Percentiles rank a stretch among this genome's conserved stretches.
phyloP scores from a whole-genome alignment of 164 flowering plant species.

The Sedum album region DNA sequence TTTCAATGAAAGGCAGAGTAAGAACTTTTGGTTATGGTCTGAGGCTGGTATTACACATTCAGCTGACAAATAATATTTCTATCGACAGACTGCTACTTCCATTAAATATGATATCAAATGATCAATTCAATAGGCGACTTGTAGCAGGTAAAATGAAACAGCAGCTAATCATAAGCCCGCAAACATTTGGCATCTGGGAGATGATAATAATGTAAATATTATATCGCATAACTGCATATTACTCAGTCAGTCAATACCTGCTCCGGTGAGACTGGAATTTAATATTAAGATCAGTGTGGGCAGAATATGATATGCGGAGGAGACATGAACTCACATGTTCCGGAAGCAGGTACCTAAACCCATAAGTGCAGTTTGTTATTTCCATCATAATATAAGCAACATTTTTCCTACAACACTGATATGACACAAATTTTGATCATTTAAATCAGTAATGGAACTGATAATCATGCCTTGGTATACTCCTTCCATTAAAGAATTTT shows the following conservation, averaged over 20 bases:
- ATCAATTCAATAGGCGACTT: not conserved
- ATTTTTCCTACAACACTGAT: not conserved
- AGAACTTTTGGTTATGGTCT: not conserved
- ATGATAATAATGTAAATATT: not conserved
- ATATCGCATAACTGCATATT: not conserved
- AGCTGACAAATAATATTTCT: not conserved
- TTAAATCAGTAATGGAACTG: not conserved
- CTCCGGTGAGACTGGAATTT: constrained; percentile 94
- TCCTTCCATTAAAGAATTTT: constrained; percentile 80
- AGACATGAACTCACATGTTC: constrained; percentile 66
- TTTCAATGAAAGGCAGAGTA: not conserved
- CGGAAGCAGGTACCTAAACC: constrained; percentile 76
- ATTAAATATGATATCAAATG: not conserved
- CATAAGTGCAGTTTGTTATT: not conserved
- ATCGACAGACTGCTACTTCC: not conserved
- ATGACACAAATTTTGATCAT: not conserved
- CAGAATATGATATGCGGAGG: constrained; percentile 81
- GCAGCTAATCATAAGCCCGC: not conserved
- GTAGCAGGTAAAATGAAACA: not conserved
- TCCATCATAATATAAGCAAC: not conserved
- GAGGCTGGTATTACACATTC: not conserved
- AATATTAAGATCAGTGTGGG: constrained; percentile 82
- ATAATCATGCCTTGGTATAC: constrained; percentile 71
- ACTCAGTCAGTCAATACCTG: constrained; percentile 37
- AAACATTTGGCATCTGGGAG: not conserved